These are phyloP conservation scores for Fusarium mexicanum DNA, from an alignment of 2,329 filamentous ascomycete species.

Conservation along the genomic window DNA sequence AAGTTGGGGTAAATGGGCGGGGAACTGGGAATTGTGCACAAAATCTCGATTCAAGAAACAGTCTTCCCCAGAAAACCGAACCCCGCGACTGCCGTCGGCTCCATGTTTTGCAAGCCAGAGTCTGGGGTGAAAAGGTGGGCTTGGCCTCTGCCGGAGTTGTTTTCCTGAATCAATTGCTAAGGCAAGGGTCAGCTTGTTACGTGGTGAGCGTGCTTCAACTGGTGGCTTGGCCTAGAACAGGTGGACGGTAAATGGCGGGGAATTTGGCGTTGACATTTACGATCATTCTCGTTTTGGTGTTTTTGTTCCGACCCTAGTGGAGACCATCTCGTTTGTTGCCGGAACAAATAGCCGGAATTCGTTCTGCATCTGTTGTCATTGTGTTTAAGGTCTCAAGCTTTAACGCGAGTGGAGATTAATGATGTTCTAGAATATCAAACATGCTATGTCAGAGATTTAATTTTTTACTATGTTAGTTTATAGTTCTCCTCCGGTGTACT, in stretches of 20 bases:
- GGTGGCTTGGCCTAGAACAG: background rate
- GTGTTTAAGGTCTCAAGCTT: no score
- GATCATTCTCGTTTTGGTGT: background rate
- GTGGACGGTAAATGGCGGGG: background rate
- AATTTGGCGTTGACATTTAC: background rate
- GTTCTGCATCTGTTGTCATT: no score
- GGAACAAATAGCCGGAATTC: background rate
- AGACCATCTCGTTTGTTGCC: fast-evolving
- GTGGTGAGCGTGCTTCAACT: background rate
- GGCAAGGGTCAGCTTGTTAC: background rate
- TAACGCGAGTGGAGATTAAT: background rate
- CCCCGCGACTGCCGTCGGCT: background rate
- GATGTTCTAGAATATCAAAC: no score
- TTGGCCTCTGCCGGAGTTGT: background rate
- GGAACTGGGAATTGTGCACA: background rate
- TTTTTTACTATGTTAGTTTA: no score
- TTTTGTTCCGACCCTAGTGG: background rate
- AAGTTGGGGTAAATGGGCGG: background rate
- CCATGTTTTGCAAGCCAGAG: background rate
- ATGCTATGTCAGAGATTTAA: no score
- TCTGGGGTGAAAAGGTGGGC: background rate
- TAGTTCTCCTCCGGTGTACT: no score
- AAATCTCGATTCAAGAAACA: background rate
- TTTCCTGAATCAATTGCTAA: background rate
- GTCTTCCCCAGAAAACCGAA: background rate